These are phyloP conservation scores for Talaromyces wortmannii DNA, from an alignment of 495 filamentous ascomycete genomes.

Conservation along the genomic window DNA sequence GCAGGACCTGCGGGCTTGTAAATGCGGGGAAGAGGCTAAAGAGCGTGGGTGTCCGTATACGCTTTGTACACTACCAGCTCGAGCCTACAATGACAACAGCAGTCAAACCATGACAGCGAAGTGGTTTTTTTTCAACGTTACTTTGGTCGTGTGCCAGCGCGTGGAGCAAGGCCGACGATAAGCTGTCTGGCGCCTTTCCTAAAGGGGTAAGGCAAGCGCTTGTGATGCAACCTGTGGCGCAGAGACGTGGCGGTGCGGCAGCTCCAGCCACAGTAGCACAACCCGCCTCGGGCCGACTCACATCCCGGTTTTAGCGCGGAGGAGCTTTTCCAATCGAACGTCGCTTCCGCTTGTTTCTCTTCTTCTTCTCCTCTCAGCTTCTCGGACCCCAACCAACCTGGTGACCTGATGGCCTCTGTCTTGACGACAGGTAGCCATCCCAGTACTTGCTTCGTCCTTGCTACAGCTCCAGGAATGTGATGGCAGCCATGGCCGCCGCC, in stretches of 20 bases:
- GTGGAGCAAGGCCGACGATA: background rate
- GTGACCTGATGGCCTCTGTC: conserved; percentile 20
- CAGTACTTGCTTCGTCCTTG: too few relatives aligned
- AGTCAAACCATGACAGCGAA: background rate
- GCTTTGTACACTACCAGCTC: background rate
- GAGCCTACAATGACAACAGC: background rate
- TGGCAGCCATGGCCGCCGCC: conserved; percentile 4
- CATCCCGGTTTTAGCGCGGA: conserved; percentile 7
- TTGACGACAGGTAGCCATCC: background rate
- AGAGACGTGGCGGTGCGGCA: too few relatives aligned
- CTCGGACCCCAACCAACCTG: conserved; percentile 4
- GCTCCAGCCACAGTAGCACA: too few relatives aligned
- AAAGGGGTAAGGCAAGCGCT: background rate
- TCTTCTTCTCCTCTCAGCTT: conserved; percentile 6
- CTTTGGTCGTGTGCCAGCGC: background rate
- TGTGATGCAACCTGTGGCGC: too few relatives aligned
- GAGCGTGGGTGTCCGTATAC: background rate
- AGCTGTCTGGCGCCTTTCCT: background rate
- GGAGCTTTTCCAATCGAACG: conserved; percentile 10
- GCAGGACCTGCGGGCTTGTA: background rate
- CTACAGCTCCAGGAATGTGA: background rate
- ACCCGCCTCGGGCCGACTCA: conserved; percentile 3
- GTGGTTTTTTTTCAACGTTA: background rate
- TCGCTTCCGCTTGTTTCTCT: conserved; percentile 15
- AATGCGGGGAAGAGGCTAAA: background rate